Evolutionary conservation across 2,329 filamentous ascomycete genomes (phyloP), one percentile per base, ranked within the genome.

Genomic region (Aspergillus ustus): DNA sequence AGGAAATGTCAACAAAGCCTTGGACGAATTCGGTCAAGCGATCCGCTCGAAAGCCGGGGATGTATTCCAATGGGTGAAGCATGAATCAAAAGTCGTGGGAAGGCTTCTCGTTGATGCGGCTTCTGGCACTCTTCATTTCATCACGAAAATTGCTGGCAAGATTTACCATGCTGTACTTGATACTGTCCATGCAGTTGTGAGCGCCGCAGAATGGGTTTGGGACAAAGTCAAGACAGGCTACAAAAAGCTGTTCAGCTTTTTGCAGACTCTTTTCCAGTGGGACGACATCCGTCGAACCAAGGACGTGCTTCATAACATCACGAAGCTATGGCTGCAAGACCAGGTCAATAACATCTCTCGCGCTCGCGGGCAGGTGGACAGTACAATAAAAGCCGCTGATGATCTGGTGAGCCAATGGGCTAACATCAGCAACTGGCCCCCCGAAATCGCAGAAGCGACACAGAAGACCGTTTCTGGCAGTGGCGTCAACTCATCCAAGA

Each of bases 261-360:
- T 66, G 1, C 25, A 62, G 40, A 59, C 64, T 11, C 48, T 67
- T 0, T 66, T 67, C 29, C 34, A 64, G 11, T 67, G 65, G 65
- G 59, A 61, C 34, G 63, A 67, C 22, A 66, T 67, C 37, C n/a
- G 45, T 4, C 59, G 65, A 2, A 61, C 56, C 44, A 64, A 67
- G 44, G 17, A 61, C 43, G 63, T 63, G 5, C 34, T 66, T 7
- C 34, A 62, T 13, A 67, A 67, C 22, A 17, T 62, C 7, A 19
- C 51, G 9, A 62, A 55, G 25, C 37, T 60, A n/a, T 64, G n/a
- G 1, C 7, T 61, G 7, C 43, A 52, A 28, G 4, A 60, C 20
- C 29, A 54, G 50, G 44, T 59, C 15, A 19, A 49, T 17, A 7
- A 31, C 9, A 52, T 61, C 9, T 34, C 45, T 28, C 31, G 44